Evolutionary conservation across 2,329 filamentous ascomycete species (phyloP).

Genomic region (Hypoxylon rubiginosum): DNA sequence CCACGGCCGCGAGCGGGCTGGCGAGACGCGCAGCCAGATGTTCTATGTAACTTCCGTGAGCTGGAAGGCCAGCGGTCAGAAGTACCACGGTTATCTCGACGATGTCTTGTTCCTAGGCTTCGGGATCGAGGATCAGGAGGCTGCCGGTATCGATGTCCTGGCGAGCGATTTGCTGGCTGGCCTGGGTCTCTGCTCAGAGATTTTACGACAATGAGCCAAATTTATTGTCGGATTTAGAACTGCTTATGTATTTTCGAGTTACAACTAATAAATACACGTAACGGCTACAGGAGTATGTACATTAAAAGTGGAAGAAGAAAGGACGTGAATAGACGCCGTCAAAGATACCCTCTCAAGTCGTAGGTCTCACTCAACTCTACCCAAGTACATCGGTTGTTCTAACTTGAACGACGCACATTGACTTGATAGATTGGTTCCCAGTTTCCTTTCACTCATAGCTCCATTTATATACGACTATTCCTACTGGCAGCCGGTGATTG

Average conservation of each 20-base stretch:
- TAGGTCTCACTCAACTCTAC: too few relatives aligned
- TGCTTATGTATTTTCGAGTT: background rate
- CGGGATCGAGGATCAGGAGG: constrained; percentile 66
- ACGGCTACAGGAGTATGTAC: too few relatives aligned
- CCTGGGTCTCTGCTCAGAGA: constrained; percentile 54
- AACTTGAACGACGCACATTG: too few relatives aligned
- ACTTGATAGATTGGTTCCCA: too few relatives aligned
- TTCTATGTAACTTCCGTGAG: constrained; percentile 69
- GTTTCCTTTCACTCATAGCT: too few relatives aligned
- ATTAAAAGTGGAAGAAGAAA: too few relatives aligned
- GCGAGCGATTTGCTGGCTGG: constrained; percentile 63
- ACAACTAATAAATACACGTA: background rate
- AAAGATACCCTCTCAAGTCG: too few relatives aligned
- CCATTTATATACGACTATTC: too few relatives aligned
- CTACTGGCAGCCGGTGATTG: too few relatives aligned
- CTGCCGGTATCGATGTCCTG: constrained; percentile 65
- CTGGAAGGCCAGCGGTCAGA: constrained; percentile 63
- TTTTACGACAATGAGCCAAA: background rate
- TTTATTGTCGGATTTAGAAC: background rate
- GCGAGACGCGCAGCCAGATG: constrained; percentile 61
- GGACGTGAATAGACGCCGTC: background rate
- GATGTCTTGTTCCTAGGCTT: constrained; percentile 68
- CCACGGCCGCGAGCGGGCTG: constrained; percentile 53
- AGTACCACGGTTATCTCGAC: constrained; percentile 69
- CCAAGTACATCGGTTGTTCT: too few relatives aligned